Evolutionary conservation across 192 early-diverging fungal genomes (phyloP), one percentile per base, ranked within the genome.

Genomic region (Mortierella antarctica): DNA sequence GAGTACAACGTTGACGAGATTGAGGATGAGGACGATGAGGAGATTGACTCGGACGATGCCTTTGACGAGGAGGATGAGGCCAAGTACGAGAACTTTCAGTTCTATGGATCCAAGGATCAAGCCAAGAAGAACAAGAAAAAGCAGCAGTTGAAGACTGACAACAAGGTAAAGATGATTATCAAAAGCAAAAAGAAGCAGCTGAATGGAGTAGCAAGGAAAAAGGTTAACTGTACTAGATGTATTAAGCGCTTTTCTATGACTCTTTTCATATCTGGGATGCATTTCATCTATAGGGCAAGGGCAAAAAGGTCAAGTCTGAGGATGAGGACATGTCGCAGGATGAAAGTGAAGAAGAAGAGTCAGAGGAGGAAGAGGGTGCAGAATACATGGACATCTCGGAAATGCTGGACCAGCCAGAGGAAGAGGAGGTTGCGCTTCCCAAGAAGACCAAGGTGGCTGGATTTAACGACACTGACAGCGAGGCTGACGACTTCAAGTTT

Each of bases 1-100:
- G 90, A 93, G 66, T 95, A 93, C 81, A 88, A 95, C 61, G 87
- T 89, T 7, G 93, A 91, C 47, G 83, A 88, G 23, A 94, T 98
- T 46, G 89, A 93, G 23, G 85, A 89, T 6, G 95, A 96, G 63
- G 95, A 98, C 74, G 96, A 98, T 71, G 96, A 98, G 72, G 96
- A 97, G 63, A 96, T 97, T 56, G 91, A 93, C 46, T 94, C 95
- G 50, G 96, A 98, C 70, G 95, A 92, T 40, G 96, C 96, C 7
- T 97, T 97, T 84, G 88, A 95, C 57, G 91, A 91, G 14, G 87
- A 85, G 53, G 96, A 97, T 66, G 95, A 96, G 57, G 93, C 96
- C 58, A 82, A 89, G 58, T 98, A 94, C 72, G 93, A 92, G 40
- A 74, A 85, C 54, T 95, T 90, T 67, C 84, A 85, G 68, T 87